Evolutionary conservation across 192 early-diverging fungal genomes (phyloP).

Genomic region (Glomus cerebriforme): DNA sequence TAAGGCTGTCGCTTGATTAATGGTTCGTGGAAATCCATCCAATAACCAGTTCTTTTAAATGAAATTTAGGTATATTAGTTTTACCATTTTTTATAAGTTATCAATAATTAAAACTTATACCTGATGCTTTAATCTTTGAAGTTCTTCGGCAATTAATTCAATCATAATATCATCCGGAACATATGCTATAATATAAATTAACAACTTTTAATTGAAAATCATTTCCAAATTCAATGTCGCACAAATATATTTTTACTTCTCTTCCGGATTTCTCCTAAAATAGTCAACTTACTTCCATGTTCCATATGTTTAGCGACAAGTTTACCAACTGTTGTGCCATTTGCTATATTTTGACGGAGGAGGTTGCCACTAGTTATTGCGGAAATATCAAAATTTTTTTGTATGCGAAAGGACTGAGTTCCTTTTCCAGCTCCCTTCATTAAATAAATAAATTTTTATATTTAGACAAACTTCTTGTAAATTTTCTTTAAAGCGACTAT

Average conservation of each 20-base stretch:
- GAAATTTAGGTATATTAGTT: slow-evolving; percentile 34
- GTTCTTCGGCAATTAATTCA: slow-evolving; percentile 62
- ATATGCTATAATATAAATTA: slow-evolving; percentile 40
- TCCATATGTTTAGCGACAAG: slow-evolving; percentile 58
- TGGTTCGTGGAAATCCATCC: slow-evolving; percentile 90
- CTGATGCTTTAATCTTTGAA: slow-evolving; percentile 47
- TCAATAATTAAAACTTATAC: slow-evolving; percentile 36
- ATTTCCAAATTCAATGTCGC: slow-evolving; percentile 3
- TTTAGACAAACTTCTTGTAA: background rate
- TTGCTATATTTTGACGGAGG: slow-evolving; percentile 79
- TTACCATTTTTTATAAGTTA: background rate
- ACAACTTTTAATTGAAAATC: background rate
- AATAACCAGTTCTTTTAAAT: slow-evolving; percentile 71
- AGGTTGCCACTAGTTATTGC: slow-evolving; percentile 88
- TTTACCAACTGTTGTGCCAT: slow-evolving; percentile 62
- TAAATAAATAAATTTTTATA: background rate
- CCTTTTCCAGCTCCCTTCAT: slow-evolving; percentile 84
- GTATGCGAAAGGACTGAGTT: slow-evolving; percentile 82
- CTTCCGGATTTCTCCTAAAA: too few species aligned
- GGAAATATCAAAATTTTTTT: slow-evolving; percentile 64
- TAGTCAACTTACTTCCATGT: slow-evolving; percentile 38
- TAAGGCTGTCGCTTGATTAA: slow-evolving; percentile 77
- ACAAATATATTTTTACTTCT: too few species aligned
- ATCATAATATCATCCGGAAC: slow-evolving; percentile 77
- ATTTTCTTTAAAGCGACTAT: background rate